Evolutionary conservation across 768 basidiomycete species (phyloP).

Genomic region (Termitomyces sp.): DNA sequence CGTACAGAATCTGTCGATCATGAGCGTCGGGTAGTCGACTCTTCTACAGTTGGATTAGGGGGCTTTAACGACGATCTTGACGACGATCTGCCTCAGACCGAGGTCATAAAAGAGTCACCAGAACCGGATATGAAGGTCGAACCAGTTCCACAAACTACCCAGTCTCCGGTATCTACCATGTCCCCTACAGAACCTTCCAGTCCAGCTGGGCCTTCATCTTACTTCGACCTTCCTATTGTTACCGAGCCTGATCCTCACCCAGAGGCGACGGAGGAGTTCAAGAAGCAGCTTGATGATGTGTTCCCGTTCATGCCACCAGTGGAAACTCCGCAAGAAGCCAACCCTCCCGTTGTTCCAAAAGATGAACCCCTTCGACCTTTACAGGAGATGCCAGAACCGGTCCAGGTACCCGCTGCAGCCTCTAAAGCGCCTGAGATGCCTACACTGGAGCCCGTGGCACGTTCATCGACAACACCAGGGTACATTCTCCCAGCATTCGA

Average conservation of each 20-base stretch:
- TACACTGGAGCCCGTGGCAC: constrained; percentile 3
- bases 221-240: neutral
- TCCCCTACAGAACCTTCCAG: neutral
- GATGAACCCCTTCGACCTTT: neutral
- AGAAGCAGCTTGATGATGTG: neutral
- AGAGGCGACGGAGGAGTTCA: neutral
- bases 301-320: neutral
- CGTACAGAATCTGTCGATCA: neutral
- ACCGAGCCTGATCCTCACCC: neutral
- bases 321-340: neutral
- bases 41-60: neutral
- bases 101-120: neutral
- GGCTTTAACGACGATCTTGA: neutral
- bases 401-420: neutral
- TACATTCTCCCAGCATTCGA: constrained; percentile 12
- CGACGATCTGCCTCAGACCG: neutral
- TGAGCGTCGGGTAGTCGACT: neutral
- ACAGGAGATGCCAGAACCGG: neutral
- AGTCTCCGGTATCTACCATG: neutral
- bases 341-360: neutral
- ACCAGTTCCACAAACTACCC: neutral
- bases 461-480: neutral
- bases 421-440: constrained; percentile 5
- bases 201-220: neutral
- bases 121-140: neutral